phyloP scores from a whole-genome alignment of 257 asterid genomes.

The Fraxinus pennsylvanica region DNA sequence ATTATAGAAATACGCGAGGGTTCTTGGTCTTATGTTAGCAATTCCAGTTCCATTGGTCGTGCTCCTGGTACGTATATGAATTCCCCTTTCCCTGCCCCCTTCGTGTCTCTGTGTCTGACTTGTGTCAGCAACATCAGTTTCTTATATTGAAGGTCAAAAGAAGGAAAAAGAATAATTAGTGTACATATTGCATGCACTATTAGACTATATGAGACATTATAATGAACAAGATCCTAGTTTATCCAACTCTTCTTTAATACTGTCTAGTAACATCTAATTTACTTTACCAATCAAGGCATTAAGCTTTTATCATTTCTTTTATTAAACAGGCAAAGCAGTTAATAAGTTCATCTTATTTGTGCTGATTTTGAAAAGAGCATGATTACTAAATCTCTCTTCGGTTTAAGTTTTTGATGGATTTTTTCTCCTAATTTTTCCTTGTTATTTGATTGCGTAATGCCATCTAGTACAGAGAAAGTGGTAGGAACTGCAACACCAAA shows the following conservation, averaged over 20 bases:
- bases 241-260: neutral
- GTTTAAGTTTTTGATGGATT: conserved; percentile 13
- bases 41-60: conserved; percentile 80
- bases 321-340: neutral
- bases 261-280: neutral
- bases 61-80: conserved; percentile 68
- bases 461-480: conserved; percentile 86
- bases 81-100: neutral
- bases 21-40: conserved; percentile 80
- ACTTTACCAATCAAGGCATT: neutral
- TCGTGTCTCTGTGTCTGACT: neutral
- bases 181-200: neutral
- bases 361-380: neutral
- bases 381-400: neutral
- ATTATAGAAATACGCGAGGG: conserved; percentile 76
- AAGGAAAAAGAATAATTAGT: neutral
- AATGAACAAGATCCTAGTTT: neutral
- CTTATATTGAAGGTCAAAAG: neutral
- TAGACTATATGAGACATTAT: neutral
- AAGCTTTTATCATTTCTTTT: too few relatives aligned
- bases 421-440: conserved; percentile 19
- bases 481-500: conserved; percentile 87
- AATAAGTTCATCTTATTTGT: neutral
- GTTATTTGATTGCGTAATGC: conserved; percentile 31
- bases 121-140: neutral